Percentiles rank a stretch among this genome's conserved stretches.
phyloP scores from a whole-genome alignment of 176 grass and related monocot genomes.

The Neostapfia colusana region DNA sequence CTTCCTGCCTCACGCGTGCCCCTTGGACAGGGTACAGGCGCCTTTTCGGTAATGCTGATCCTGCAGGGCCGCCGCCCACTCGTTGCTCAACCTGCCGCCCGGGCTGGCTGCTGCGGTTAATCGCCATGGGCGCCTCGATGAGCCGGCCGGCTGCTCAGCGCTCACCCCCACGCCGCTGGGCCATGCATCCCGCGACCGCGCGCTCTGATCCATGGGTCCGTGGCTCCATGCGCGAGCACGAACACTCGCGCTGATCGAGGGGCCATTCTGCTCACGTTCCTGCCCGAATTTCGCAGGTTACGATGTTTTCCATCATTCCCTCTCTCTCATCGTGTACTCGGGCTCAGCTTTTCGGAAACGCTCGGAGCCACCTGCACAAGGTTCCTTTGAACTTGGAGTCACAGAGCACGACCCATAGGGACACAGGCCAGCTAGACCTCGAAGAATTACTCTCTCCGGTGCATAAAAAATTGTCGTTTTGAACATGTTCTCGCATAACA shows the following conservation, averaged over 20 bases:
- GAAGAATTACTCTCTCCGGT: too few relatives aligned
- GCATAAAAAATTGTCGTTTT: too few relatives aligned
- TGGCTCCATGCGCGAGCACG: not conserved
- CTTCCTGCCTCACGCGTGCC: slow-evolving; percentile 44
- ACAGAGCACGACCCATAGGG: not conserved
- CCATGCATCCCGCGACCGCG: not conserved
- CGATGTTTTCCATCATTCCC: not conserved
- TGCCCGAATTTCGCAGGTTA: not conserved
- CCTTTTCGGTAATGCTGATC: slow-evolving; percentile 43
- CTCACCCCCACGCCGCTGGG: too few relatives aligned
- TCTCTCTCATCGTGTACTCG: too few relatives aligned
- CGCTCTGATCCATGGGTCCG: slow-evolving; percentile 15
- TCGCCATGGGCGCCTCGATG: not conserved
- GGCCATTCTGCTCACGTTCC: slow-evolving; percentile 1
- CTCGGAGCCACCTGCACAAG: not conserved
- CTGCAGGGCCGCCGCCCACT: slow-evolving; percentile 2
- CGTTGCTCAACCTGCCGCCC: not conserved
- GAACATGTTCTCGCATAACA: too few relatives aligned
- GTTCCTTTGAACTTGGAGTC: not conserved
- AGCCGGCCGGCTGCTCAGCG: not conserved
- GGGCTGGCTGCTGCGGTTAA: not conserved
- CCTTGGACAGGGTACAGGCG: slow-evolving; percentile 21
- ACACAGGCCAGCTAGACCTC: not conserved
- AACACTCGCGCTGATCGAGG: slow-evolving; percentile 4
- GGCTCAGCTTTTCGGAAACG: not conserved